phyloP scores from a whole-genome alignment of 352 stramenopile species.

The Phytopythium sindhum region DNA sequence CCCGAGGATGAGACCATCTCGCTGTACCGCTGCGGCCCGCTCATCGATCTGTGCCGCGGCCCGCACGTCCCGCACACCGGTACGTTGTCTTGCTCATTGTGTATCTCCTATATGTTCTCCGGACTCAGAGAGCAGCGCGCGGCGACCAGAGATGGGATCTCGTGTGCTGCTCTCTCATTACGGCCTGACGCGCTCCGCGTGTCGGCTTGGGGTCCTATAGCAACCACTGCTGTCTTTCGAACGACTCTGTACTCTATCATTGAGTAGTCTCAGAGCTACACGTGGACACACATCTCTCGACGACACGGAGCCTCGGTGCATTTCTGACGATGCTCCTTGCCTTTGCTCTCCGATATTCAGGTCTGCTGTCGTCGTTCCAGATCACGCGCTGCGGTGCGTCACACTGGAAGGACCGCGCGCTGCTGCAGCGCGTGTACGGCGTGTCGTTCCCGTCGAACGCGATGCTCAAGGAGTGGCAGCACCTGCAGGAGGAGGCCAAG shows the following conservation, averaged over 20 bases:
- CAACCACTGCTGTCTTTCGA: conserved; percentile 39
- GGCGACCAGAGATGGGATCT: conserved; percentile 13
- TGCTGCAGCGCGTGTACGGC: conserved; percentile 96
- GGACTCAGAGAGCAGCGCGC: conserved; percentile 64
- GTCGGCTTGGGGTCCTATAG: conserved; percentile 43
- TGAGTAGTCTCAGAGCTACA: conserved; percentile 78
- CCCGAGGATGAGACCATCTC: conserved; percentile 90
- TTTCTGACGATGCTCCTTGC: conserved; percentile 8
- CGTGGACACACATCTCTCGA: conserved; percentile 59
- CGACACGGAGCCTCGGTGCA: conserved; percentile 24
- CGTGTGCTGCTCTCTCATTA: conserved; percentile 13
- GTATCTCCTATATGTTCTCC: conserved; percentile 8
- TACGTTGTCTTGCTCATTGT: conserved; percentile 31
- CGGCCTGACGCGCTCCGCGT: background rate
- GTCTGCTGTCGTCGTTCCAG: conserved; percentile 92
- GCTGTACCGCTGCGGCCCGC: conserved; percentile 96
- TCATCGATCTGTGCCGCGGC: conserved; percentile 97
- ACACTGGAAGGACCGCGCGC: conserved; percentile 88
- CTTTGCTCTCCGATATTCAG: conserved; percentile 21
- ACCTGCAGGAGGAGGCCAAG: conserved; percentile 94
- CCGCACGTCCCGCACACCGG: conserved; percentile 95
- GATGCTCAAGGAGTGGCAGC: conserved; percentile 85
- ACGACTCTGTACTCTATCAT: conserved; percentile 73
- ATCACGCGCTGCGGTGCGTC: conserved; percentile 94
- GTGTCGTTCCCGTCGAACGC: conserved; percentile 93